These are phyloP conservation scores for Actinomortierella wolfii DNA, from an alignment of 371 early-diverging fungal genomes.

Conservation along the genomic window DNA sequence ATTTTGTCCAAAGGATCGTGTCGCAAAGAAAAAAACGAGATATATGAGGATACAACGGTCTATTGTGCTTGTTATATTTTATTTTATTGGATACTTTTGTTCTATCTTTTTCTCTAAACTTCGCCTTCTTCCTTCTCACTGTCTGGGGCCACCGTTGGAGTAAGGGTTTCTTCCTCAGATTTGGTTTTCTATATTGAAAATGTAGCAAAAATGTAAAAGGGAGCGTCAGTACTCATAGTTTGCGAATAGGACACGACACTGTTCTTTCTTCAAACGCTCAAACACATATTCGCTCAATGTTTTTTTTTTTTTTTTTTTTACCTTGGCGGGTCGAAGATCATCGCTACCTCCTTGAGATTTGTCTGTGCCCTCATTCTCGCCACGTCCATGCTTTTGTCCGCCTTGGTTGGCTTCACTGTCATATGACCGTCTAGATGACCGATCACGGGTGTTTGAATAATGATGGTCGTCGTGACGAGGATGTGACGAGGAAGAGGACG, in stretches of 20 bases:
- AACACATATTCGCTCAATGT: too few relatives aligned
- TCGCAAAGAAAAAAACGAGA: too few relatives aligned
- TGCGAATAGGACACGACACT: too few relatives aligned
- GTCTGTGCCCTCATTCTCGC: too few relatives aligned
- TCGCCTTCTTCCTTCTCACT: constrained; percentile 24
- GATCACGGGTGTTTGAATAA: background rate
- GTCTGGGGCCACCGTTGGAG: constrained; percentile 1
- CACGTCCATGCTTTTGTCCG: background rate
- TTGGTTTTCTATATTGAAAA: constrained; percentile 14
- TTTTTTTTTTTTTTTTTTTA: too few relatives aligned
- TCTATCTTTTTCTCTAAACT: constrained; percentile 15
- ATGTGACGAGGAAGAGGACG: constrained; percentile 8
- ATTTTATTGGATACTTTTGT: background rate
- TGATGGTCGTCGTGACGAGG: background rate
- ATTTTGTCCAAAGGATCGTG: too few relatives aligned
- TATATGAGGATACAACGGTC: too few relatives aligned
- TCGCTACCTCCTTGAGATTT: too few relatives aligned
- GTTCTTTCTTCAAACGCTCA: too few relatives aligned
- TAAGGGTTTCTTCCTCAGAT: background rate
- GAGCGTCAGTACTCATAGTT: too few relatives aligned
- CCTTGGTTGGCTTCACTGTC: constrained; percentile 10
- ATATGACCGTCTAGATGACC: constrained; percentile 21
- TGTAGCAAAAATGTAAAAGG: background rate
- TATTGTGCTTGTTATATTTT: background rate
- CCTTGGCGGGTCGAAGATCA: too few relatives aligned